Percentiles rank a stretch among this genome's conserved stretches.
Evolutionary conservation across 2,329 filamentous ascomycete species (phyloP).

Genomic region (Colletotrichum lini): DNA sequence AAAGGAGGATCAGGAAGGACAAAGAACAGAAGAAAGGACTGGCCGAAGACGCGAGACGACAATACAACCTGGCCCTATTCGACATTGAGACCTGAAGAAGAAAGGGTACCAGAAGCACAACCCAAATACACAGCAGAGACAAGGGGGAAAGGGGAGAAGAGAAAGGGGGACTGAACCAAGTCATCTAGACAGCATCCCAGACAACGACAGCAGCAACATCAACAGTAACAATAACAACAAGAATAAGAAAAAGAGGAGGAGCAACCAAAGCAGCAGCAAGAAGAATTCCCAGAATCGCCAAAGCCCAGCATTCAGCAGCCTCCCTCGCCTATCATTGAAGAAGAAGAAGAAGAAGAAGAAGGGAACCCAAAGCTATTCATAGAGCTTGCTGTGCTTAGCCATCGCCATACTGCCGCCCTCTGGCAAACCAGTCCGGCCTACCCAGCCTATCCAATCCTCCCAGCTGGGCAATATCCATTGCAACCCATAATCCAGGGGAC

Average conservation of each 20-base stretch:
- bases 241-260: neutral
- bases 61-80: slow-evolving; percentile 1
- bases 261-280: slow-evolving; percentile 6
- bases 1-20: slow-evolving; percentile 5
- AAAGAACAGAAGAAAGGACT: slow-evolving; percentile 3
- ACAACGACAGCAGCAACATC: neutral
- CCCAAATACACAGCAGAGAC: neutral
- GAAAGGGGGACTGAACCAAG: neutral
- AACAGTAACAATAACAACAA: too few species aligned
- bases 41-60: slow-evolving; percentile 7
- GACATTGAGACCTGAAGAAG: slow-evolving; percentile 1
- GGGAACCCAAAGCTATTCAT: slow-evolving; percentile 32
- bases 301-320: slow-evolving; percentile 4
- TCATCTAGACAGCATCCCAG: neutral
- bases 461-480: slow-evolving; percentile 29
- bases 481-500: slow-evolving; percentile 24
- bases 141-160: neutral
- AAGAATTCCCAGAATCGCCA: neutral
- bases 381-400: slow-evolving; percentile 24
- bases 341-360: slow-evolving; percentile 18
- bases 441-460: slow-evolving; percentile 1
- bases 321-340: slow-evolving; percentile 10
- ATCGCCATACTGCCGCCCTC: slow-evolving; percentile 19
- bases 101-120: slow-evolving; percentile 12
- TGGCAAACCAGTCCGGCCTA: slow-evolving; percentile 16